These are phyloP conservation scores for Stephania yunnanensis DNA, from an alignment of 164 flowering plant genomes.

Conservation along the genomic window DNA sequence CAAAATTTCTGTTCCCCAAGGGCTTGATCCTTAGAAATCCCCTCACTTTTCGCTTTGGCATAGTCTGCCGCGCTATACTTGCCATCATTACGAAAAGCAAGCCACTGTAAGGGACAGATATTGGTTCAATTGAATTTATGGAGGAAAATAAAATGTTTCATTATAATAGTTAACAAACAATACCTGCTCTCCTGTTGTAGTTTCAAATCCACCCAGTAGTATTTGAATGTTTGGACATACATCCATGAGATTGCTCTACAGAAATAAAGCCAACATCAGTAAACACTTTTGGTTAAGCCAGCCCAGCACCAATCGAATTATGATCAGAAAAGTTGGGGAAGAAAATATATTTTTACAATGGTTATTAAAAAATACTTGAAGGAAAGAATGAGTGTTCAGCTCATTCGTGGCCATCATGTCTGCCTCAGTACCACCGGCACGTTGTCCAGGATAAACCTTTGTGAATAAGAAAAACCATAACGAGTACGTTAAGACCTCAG, in stretches of 20 bases:
- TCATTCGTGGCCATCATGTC: slow-evolving; percentile 99
- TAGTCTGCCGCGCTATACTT: slow-evolving; percentile 86
- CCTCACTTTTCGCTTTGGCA: slow-evolving; percentile 65
- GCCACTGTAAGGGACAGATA: slow-evolving; percentile 60
- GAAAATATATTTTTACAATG: neutral
- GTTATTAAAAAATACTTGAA: slow-evolving; percentile 44
- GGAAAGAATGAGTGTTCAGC: slow-evolving; percentile 66
- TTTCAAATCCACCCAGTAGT: slow-evolving; percentile 92
- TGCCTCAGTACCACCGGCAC: slow-evolving; percentile 76
- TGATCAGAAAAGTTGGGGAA: neutral
- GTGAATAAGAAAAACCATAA: neutral
- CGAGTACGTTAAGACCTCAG: neutral
- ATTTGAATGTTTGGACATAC: slow-evolving; percentile 50
- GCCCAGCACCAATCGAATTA: neutral
- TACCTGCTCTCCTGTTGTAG: slow-evolving; percentile 93
- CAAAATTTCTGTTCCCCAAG: slow-evolving; percentile 38
- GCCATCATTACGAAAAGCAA: slow-evolving; percentile 84
- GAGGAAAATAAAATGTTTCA: slow-evolving; percentile 2
- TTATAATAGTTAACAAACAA: slow-evolving; percentile 13
- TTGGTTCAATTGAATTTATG: slow-evolving; percentile 8
- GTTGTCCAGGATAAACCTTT: slow-evolving; percentile 91
- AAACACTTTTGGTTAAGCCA: neutral
- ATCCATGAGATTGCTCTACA: slow-evolving; percentile 52
- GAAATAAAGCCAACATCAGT: neutral
- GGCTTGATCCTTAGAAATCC: slow-evolving; percentile 30